These are phyloP conservation scores for Amanita polypyramis DNA, from an alignment of 768 basidiomycete genomes.

Conservation along the genomic window DNA sequence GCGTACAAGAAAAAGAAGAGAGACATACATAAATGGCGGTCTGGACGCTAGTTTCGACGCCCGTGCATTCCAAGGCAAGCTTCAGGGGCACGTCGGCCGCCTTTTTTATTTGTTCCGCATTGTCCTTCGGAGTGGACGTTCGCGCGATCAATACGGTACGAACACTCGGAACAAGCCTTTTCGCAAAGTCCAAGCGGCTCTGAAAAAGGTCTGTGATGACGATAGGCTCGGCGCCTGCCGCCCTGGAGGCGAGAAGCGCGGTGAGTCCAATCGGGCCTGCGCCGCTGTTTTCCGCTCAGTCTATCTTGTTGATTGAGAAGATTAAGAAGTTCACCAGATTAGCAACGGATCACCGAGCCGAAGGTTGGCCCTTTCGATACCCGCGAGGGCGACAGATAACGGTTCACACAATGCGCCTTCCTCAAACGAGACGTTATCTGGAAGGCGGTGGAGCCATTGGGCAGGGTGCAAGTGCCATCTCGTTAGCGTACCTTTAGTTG, in stretches of 20 bases:
- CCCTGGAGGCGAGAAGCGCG: conserved; percentile 50
- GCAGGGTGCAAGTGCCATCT: conserved; percentile 61
- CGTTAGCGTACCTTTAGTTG: conserved; percentile 42
- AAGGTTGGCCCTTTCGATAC: conserved; percentile 53
- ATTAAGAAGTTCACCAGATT: conserved; percentile 36
- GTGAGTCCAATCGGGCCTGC: conserved; percentile 61
- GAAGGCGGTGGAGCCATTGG: conserved; percentile 57
- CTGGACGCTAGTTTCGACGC: conserved; percentile 51
- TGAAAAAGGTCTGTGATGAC: conserved; percentile 61
- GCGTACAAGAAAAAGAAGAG: not conserved
- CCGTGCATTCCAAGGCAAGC: conserved; percentile 54
- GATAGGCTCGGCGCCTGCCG: conserved; percentile 61
- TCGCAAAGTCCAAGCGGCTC: conserved; percentile 57
- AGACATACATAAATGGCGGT: conserved; percentile 43
- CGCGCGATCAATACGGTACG: conserved; percentile 45
- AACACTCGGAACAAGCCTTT: conserved; percentile 47
- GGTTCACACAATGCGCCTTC: conserved; percentile 64
- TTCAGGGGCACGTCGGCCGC: conserved; percentile 39
- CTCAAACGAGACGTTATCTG: conserved; percentile 50
- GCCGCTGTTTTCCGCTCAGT: conserved; percentile 27
- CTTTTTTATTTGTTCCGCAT: conserved; percentile 41
- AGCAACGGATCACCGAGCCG: conserved; percentile 55
- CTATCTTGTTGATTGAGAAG: not conserved
- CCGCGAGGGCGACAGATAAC: conserved; percentile 55
- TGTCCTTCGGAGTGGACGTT: conserved; percentile 33